These are phyloP conservation scores for Agrocybe praecox DNA, from an alignment of 768 basidiomycete genomes.

Conservation along the genomic window DNA sequence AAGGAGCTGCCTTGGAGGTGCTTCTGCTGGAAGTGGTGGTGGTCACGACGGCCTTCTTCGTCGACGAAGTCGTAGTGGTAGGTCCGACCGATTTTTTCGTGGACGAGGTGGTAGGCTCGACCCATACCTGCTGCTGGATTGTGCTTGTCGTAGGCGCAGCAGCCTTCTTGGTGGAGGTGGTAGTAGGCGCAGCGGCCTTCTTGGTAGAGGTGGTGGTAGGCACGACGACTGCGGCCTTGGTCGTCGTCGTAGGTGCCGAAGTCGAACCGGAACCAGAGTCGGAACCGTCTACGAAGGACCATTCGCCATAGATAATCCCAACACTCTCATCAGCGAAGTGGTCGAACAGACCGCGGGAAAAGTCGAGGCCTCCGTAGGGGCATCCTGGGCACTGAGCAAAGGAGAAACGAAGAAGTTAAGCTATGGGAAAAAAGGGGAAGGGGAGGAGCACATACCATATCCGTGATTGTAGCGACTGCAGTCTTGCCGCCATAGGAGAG, in stretches of 20 bases:
- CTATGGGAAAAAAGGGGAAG: too few relatives aligned
- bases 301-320: slow-evolving; percentile 64
- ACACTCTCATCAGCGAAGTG: slow-evolving; percentile 49
- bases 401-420: background rate
- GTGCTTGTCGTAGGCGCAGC: background rate
- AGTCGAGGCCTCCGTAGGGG: slow-evolving; percentile 67
- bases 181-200: background rate
- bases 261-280: background rate
- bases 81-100: too few relatives aligned
- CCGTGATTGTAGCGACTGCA: slow-evolving; percentile 58
- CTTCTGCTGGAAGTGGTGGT: slow-evolving; percentile 6
- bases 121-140: too few relatives aligned
- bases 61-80: background rate
- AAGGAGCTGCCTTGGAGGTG: background rate
- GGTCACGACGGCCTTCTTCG: slow-evolving; percentile 10
- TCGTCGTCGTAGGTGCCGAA: slow-evolving; percentile 9
- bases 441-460: slow-evolving; percentile 45
- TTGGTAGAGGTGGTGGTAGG: slow-evolving; percentile 2
- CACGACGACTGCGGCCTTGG: slow-evolving; percentile 18
- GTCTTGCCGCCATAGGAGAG: slow-evolving; percentile 63
- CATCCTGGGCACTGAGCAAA: slow-evolving; percentile 63
- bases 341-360: slow-evolving; percentile 66
- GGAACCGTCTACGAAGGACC: slow-evolving; percentile 51
- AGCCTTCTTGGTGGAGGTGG: slow-evolving; percentile 1
- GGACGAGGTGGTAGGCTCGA: too few relatives aligned